Percentiles rank a stretch among this genome's conserved stretches.
These are phyloP conservation scores for Penicillium longicatenatum DNA, from an alignment of 495 filamentous ascomycete species.

Conservation along the genomic window DNA sequence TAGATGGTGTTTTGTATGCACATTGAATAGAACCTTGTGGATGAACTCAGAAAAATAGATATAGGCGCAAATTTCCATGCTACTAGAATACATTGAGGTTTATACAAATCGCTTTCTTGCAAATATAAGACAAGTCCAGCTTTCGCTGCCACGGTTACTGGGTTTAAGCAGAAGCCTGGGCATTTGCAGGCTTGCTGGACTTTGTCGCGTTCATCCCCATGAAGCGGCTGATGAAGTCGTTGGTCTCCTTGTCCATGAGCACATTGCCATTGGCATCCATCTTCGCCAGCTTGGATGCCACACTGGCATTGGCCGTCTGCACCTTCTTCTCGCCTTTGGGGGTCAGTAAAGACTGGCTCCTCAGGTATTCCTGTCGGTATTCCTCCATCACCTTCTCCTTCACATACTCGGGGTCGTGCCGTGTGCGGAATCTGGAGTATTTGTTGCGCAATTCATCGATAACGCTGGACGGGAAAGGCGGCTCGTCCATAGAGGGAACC, in stretches of 20 bases:
- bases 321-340: slow-evolving; percentile 38
- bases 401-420: slow-evolving; percentile 67
- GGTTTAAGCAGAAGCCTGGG: slow-evolving; percentile 11
- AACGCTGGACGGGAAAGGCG: slow-evolving; percentile 77
- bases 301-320: slow-evolving; percentile 25
- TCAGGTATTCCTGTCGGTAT: slow-evolving; percentile 58
- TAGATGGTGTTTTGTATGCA: background rate
- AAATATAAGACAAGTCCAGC: slow-evolving; percentile 10
- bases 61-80: slow-evolving; percentile 35
- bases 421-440: slow-evolving; percentile 78
- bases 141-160: background rate
- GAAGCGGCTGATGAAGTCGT: slow-evolving; percentile 39
- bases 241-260: slow-evolving; percentile 35
- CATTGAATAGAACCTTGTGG: background rate
- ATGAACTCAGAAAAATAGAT: slow-evolving; percentile 10
- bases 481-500: slow-evolving; percentile 67
- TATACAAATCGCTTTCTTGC: slow-evolving; percentile 40
- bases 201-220: slow-evolving; percentile 29
- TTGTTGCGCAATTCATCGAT: slow-evolving; percentile 88
- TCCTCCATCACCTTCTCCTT: slow-evolving; percentile 58
- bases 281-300: slow-evolving; percentile 26
- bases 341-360: slow-evolving; percentile 51
- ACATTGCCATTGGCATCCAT: slow-evolving; percentile 40
- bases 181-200: slow-evolving; percentile 10
- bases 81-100: slow-evolving; percentile 44